Evolutionary conservation across 768 basidiomycete species (phyloP), one percentile per base, ranked within the genome.

Genomic region (Holtermannia corniformis): DNA sequence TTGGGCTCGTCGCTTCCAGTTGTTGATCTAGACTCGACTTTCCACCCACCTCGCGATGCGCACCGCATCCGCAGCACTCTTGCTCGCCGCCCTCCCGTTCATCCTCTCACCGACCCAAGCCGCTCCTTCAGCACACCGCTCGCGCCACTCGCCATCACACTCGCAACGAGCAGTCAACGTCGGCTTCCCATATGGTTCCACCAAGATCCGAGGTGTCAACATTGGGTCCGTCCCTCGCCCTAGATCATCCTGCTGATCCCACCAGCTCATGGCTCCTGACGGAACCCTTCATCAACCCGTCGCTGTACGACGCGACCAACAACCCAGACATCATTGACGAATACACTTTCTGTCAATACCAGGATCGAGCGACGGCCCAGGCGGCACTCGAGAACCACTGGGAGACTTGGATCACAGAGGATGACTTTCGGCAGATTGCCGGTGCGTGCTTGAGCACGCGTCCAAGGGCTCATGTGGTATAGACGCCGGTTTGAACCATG

Each of bases 331-430:
- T 72, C 43, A 60, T 72, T 27, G 71, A 72, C 56, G 68, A 72
- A 55, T 72, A 59, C 50, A 72, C 71, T 0, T 70, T 72, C 54
- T 54, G 60, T 41, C 57, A 60, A 40, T 64, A 62, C 41, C 70
- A 72, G 43, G 62, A 70, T 48, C 41, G 56, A 21, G 50, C 61
- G 20, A 54, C 48, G 11, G 63, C 63, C 16, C 32, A 44, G 20
- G 47, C 53, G 2, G 68, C 61, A 1, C 59, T 74, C 24, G 21
- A 46, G 28, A 56, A 64, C 23, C 73, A 74, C 59, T 72, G 67
- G 61, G 59, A 74, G 46, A 70, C 64, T 5, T 75, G 68, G 62
- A 63, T 74, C 47, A 74, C 73, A 1, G 71, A 75, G 50, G 66
- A 63, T 43, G 75, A 76, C 54, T 67, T 72, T 54, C 48, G 49